Evolutionary conservation across 169 alveolate species (phyloP).

Genomic region (Plasmodium yoelii): DNA sequence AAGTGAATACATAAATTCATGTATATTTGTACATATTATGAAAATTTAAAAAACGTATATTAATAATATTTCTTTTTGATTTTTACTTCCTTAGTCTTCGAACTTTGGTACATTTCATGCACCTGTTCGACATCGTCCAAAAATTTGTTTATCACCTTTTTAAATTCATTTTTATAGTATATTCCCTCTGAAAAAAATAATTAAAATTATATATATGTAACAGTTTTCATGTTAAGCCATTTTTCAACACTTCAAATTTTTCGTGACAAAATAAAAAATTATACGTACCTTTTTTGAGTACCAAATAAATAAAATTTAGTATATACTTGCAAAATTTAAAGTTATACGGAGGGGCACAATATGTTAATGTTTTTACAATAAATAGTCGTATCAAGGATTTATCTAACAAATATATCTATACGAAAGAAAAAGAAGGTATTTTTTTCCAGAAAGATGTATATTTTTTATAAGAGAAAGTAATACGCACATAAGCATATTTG

Average conservation of each 20-base stretch:
- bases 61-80: neutral
- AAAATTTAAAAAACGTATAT: neutral
- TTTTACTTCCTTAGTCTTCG: slow-evolving; percentile 51
- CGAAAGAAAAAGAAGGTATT: neutral
- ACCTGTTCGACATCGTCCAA: slow-evolving; percentile 47
- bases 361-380: slow-evolving; percentile 76
- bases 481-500: neutral
- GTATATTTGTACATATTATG: neutral
- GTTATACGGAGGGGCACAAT: slow-evolving; percentile 82
- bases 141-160: slow-evolving; percentile 49
- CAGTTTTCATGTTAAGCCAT: neutral
- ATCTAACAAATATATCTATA: slow-evolving; percentile 65
- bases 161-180: slow-evolving; percentile 56
- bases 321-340: slow-evolving; percentile 72
- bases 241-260: neutral
- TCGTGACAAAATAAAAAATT: neutral
- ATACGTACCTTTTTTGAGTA: slow-evolving; percentile 43
- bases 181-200: slow-evolving; percentile 43
- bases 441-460: neutral
- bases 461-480: neutral
- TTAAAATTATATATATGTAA: neutral
- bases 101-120: slow-evolving; percentile 43
- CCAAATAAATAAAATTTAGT: slow-evolving; percentile 37
- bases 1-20: slow-evolving; percentile 9
- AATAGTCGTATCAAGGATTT: slow-evolving; percentile 80